phyloP scores from a whole-genome alignment of 257 asterid species.

The Penstemon davidsonii region DNA sequence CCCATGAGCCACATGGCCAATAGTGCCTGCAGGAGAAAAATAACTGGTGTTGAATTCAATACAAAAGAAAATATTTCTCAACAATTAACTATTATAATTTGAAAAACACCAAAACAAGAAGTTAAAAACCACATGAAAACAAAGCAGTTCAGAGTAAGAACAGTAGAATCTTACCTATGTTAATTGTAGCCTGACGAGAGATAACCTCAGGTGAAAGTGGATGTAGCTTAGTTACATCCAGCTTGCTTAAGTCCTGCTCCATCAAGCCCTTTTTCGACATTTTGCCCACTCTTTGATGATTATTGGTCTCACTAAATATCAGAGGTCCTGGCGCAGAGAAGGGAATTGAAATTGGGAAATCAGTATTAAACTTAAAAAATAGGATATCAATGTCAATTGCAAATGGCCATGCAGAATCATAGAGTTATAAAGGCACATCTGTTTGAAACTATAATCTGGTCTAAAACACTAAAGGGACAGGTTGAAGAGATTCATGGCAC shows the following conservation, averaged over 20 bases:
- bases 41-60: constrained; percentile 1
- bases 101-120: neutral
- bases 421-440: neutral
- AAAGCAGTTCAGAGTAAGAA: constrained; percentile 1
- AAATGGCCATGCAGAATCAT: neutral
- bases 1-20: constrained; percentile 99
- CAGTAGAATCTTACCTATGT: constrained; percentile 54
- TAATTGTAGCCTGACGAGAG: constrained; percentile 96
- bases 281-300: neutral
- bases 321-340: neutral
- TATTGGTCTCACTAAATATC: neutral
- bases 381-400: neutral
- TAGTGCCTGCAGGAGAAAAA: constrained; percentile 60
- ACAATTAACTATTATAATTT: neutral
- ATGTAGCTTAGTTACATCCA: constrained; percentile 75
- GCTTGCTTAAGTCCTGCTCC: constrained; percentile 91
- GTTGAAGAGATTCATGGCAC: neutral
- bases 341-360: neutral
- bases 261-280: constrained; percentile 53
- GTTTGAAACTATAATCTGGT: neutral
- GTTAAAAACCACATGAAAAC: neutral
- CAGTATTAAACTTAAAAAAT: neutral
- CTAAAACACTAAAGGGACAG: neutral
- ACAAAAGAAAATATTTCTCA: neutral
- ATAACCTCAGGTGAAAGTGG: constrained; percentile 97